Evolutionary conservation across 176 grass and related monocot genomes (phyloP).

Genomic region (Bothriochloa decipiens): DNA sequence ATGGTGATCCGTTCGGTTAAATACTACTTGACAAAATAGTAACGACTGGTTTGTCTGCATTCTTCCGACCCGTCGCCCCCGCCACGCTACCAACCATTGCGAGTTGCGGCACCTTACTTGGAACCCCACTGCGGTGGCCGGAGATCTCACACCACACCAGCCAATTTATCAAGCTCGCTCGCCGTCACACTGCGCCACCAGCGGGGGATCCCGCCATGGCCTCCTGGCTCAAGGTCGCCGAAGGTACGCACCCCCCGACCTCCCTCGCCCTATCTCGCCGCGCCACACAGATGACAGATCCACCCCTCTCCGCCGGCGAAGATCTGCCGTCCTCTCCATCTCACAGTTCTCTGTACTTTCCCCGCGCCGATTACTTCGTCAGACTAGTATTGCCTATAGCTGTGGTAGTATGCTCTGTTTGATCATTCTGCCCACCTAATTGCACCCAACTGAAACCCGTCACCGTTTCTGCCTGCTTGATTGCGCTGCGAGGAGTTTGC

Average conservation of each 20-base stretch:
- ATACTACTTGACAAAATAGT: accelerated
- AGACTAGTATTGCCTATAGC: not conserved
- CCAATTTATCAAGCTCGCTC: conserved; percentile 39
- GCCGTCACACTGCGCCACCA: conserved; percentile 34
- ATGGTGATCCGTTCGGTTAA: accelerated
- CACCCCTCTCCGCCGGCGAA: conserved; percentile 17
- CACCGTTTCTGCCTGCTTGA: conserved; percentile 27
- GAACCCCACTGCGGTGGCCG: conserved; percentile 38
- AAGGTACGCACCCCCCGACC: conserved; percentile 64
- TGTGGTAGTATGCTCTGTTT: conserved; percentile 26
- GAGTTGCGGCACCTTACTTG: not conserved
- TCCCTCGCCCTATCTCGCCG: conserved; percentile 12
- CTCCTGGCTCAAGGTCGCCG: conserved; percentile 98
- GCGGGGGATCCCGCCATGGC: conserved; percentile 63
- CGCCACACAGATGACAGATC: conserved; percentile 45
- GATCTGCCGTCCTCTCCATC: conserved; percentile 10
- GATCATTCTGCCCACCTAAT: conserved; percentile 31
- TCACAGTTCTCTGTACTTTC: not conserved
- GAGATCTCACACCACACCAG: conserved; percentile 44
- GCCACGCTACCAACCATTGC: conserved; percentile 41
- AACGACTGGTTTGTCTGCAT: not conserved
- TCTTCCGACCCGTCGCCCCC: conserved; percentile 9
- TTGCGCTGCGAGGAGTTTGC: conserved; percentile 20
- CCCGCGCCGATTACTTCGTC: not conserved
- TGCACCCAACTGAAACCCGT: conserved; percentile 27